phyloP scores from a whole-genome alignment of 176 grass and related monocot genomes.

The Alopecurus myosuroides region DNA sequence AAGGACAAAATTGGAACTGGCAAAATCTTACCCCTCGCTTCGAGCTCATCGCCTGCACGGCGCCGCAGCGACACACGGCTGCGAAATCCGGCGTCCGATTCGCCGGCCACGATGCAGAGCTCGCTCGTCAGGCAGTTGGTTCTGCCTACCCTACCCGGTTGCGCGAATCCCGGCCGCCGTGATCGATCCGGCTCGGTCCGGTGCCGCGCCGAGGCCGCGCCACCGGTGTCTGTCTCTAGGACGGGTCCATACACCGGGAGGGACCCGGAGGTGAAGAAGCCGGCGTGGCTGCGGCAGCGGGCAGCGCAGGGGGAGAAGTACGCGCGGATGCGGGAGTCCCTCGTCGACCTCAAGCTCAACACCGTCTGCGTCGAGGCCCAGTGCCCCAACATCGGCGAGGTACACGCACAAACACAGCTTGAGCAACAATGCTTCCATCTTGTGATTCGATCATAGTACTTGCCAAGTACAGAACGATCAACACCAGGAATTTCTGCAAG shows the following conservation, averaged over 20 bases:
- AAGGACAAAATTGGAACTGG: constrained; percentile 4
- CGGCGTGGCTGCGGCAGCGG: constrained; percentile 80
- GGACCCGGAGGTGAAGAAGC: constrained; percentile 80
- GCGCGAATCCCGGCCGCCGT: neutral
- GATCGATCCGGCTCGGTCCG: neutral
- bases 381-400: constrained; percentile 98
- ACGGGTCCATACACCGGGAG: constrained; percentile 60
- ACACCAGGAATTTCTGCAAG: neutral
- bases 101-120: constrained; percentile 31
- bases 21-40: neutral
- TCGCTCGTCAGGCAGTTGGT: constrained; percentile 23
- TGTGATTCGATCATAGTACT: neutral
- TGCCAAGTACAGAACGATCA: neutral
- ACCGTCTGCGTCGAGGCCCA: constrained; percentile 94
- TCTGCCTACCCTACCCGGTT: neutral
- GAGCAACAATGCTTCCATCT: neutral
- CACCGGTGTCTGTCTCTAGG: constrained; percentile 14
- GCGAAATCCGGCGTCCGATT: neutral
- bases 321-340: constrained; percentile 57
- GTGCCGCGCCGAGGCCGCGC: constrained; percentile 31
- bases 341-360: constrained; percentile 78
- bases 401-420: neutral
- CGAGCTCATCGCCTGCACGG: constrained; percentile 20
- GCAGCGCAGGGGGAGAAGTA: constrained; percentile 85
- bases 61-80: neutral